Conservation (phyloP, 106 monocot genomes). For the Ottelia alismoides region DNA sequence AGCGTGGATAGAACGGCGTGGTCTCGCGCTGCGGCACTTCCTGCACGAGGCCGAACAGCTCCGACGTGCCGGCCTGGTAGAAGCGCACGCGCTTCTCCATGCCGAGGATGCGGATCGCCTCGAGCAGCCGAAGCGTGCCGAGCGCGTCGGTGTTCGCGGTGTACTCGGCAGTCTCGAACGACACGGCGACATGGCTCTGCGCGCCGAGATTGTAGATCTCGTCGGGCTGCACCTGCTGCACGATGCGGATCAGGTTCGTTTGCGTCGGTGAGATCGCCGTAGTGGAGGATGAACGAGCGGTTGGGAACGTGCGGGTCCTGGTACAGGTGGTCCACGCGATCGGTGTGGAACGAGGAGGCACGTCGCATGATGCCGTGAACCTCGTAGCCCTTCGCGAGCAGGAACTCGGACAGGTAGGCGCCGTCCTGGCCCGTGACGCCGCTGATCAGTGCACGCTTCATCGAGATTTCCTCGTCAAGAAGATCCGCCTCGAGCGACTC, state of each 20-base stretch:
- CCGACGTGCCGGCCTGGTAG: conserved; percentile 86
- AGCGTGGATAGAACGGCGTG: conserved; percentile 72
- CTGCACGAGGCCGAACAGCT: conserved; percentile 83
- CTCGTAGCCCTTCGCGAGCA: conserved; percentile 73
- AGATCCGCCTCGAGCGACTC: too few relatives aligned
- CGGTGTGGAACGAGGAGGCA: conserved; percentile 81
- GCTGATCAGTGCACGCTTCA: conserved; percentile 67
- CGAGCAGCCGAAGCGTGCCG: conserved; percentile 75
- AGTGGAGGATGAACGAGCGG: conserved; percentile 81
- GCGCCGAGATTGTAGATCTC: conserved; percentile 92
- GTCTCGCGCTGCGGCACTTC: conserved; percentile 72
- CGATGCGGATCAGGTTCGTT: too few relatives aligned
- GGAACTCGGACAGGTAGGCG: conserved; percentile 79
- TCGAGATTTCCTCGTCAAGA: too few relatives aligned
- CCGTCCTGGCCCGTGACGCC: conserved; percentile 94
- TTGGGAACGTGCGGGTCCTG: conserved; percentile 59
- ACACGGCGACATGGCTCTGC: conserved; percentile 83
- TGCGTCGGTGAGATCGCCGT: conserved; percentile 82
- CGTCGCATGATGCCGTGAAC: conserved; percentile 90
- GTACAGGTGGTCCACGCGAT: conserved; percentile 72
- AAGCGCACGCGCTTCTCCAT: too few relatives aligned
- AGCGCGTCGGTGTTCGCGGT: conserved; percentile 80
- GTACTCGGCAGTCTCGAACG: conserved; percentile 88
- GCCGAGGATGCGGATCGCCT: conserved; percentile 38
- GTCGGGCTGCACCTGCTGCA: conserved; percentile 72